Percentiles rank a stretch among this genome's conserved stretches.
These are phyloP conservation scores for peach (Prunus persica) DNA, from an alignment of 306 rosid genomes.

Conservation along the genomic window DNA sequence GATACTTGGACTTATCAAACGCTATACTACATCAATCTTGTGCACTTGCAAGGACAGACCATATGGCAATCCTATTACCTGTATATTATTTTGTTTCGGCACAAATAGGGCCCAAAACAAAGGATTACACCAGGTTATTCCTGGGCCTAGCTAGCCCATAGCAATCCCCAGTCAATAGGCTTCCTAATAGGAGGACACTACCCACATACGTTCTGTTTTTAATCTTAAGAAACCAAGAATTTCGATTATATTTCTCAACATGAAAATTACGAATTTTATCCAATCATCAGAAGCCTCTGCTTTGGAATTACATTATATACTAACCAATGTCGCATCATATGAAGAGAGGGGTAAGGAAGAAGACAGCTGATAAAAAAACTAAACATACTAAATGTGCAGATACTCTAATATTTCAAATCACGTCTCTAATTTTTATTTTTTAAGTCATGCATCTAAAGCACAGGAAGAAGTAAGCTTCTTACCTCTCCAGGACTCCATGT, in stretches of 20 bases:
- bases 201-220: background rate
- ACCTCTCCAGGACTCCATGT: conserved; percentile 96
- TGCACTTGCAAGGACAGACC: no score
- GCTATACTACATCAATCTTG: no score
- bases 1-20: no score
- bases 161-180: background rate
- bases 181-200: background rate
- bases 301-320: background rate
- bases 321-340: background rate
- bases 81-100: no score
- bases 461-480: conserved; percentile 7
- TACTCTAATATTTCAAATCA: background rate
- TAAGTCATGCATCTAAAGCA: background rate
- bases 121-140: no score
- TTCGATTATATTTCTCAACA: background rate
- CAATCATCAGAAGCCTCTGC: background rate
- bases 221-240: background rate
- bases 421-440: background rate
- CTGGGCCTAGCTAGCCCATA: no score
- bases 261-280: background rate
- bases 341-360: background rate
- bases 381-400: background rate
- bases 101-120: no score
- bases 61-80: no score
- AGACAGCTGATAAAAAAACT: background rate